These are phyloP conservation scores for Cercospora sp. DNA, from an alignment of 2,329 filamentous ascomycete genomes.

Conservation along the genomic window DNA sequence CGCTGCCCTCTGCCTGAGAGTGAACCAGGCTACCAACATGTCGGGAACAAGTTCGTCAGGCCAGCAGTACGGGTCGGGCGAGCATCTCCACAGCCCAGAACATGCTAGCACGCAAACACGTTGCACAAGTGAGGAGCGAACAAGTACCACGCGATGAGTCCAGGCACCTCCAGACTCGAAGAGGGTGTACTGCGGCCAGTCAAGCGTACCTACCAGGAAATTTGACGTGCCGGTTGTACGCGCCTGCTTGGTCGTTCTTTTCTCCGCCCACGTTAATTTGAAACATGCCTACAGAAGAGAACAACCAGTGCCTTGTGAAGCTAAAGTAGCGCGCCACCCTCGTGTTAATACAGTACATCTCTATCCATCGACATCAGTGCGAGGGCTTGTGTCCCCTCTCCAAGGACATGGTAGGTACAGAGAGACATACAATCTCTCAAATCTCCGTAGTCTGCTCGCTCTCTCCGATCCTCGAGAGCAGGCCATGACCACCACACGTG, in stretches of 20 bases:
- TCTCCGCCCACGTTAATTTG: conserved; percentile 10
- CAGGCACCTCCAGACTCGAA: background rate
- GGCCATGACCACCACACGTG: background rate
- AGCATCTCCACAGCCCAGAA: background rate
- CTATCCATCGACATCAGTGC: background rate
- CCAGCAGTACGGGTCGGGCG: background rate
- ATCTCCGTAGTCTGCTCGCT: conserved; percentile 13
- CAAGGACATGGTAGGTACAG: conserved; percentile 11
- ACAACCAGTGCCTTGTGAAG: background rate
- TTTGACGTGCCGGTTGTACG: conserved; percentile 18
- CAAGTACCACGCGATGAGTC: conserved; percentile 5
- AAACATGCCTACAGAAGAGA: conserved; percentile 8
- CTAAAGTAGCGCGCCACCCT: background rate
- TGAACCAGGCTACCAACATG: background rate
- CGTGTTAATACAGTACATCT: background rate
- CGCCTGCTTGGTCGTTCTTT: conserved; percentile 11
- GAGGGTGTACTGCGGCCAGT: conserved; percentile 13
- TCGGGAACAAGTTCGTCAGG: background rate
- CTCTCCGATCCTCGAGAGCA: conserved; percentile 2
- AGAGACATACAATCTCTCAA: conserved; percentile 2
- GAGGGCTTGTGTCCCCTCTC: background rate
- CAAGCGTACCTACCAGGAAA: background rate
- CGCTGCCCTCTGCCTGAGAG: background rate
- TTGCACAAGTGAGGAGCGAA: conserved; percentile 9
- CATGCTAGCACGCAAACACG: conserved; percentile 1